Conservation (phyloP, 441 rosid genomes). For the Populus tomentosa region DNA sequence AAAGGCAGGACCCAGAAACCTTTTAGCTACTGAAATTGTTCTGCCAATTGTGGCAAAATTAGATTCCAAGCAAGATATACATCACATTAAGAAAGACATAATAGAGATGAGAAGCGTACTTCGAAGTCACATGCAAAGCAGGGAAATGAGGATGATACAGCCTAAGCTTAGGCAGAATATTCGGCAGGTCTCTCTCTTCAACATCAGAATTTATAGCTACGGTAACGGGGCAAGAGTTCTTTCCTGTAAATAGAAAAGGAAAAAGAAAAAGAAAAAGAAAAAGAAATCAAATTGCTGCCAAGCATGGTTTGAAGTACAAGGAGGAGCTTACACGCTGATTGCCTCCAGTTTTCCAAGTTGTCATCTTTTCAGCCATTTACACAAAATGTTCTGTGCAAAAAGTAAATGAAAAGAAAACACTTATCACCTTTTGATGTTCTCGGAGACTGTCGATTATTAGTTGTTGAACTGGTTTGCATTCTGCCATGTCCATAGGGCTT, state of each 20-base stretch:
- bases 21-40: too few species aligned
- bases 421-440: slow-evolving; percentile 36
- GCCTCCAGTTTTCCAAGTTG: background rate
- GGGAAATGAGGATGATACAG: slow-evolving; percentile 30
- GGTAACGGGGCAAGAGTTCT: slow-evolving; percentile 15
- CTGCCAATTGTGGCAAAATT: background rate
- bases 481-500: slow-evolving; percentile 23
- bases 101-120: slow-evolving; percentile 31
- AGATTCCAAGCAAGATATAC: background rate
- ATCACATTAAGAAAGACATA: background rate
- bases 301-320: background rate
- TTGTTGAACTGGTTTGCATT: slow-evolving; percentile 18
- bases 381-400: background rate
- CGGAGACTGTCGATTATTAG: slow-evolving; percentile 11
- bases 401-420: slow-evolving; percentile 1
- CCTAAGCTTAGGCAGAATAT: slow-evolving; percentile 13
- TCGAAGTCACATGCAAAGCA: slow-evolving; percentile 46
- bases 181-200: slow-evolving; percentile 15
- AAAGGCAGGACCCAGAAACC: background rate
- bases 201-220: slow-evolving; percentile 19
- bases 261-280: background rate
- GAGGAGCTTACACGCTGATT: background rate
- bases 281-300: background rate
- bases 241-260: slow-evolving; percentile 25
- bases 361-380: too few species aligned